Percentiles rank a stretch among this genome's conserved stretches.
phyloP scores from a whole-genome alignment of 2,329 filamentous ascomycete genomes.

The Ophiostoma sp. region DNA sequence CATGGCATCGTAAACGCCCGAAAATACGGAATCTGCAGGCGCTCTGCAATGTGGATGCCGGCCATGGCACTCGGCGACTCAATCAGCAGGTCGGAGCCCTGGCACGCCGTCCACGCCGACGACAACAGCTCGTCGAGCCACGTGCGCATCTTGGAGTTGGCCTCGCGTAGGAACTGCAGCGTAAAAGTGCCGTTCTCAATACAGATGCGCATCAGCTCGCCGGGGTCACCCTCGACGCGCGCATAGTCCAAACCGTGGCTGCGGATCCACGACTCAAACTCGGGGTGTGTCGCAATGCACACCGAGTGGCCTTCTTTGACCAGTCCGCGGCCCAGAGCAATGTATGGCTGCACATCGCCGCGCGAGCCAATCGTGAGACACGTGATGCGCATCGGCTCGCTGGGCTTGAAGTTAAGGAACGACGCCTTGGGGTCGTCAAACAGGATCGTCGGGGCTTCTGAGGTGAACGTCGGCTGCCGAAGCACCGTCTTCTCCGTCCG shows the following conservation, averaged over 20 bases:
- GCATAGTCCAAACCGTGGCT: conserved; percentile 92
- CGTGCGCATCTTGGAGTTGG: conserved; percentile 79
- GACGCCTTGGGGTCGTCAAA: conserved; percentile 88
- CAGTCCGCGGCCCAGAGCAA: conserved; percentile 87
- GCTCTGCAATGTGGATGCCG: conserved; percentile 95
- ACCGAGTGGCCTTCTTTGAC: conserved; percentile 80
- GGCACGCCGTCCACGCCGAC: conserved; percentile 76
- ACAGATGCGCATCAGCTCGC: conserved; percentile 90
- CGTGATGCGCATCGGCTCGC: conserved; percentile 72
- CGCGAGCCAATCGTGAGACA: conserved; percentile 94
- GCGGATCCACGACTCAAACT: conserved; percentile 85
- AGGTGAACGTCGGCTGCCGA: conserved; percentile 40
- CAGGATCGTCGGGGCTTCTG: conserved; percentile 66
- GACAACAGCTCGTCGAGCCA: conserved; percentile 87
- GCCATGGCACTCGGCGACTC: conserved; percentile 96
- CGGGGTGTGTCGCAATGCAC: conserved; percentile 83
- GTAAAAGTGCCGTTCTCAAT: conserved; percentile 98
- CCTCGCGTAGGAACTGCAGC: conserved; percentile 80
- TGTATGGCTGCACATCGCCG: conserved; percentile 96
- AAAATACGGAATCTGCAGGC: conserved; percentile 89
- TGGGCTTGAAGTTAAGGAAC: conserved; percentile 84
- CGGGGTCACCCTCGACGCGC: conserved; percentile 82
- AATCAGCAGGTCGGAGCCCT: conserved; percentile 83
- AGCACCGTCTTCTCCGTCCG: conserved; percentile 41
- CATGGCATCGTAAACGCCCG: conserved; percentile 98